phyloP scores from a whole-genome alignment of 2,329 filamentous ascomycete species.

The Aspergillus japonicus region DNA sequence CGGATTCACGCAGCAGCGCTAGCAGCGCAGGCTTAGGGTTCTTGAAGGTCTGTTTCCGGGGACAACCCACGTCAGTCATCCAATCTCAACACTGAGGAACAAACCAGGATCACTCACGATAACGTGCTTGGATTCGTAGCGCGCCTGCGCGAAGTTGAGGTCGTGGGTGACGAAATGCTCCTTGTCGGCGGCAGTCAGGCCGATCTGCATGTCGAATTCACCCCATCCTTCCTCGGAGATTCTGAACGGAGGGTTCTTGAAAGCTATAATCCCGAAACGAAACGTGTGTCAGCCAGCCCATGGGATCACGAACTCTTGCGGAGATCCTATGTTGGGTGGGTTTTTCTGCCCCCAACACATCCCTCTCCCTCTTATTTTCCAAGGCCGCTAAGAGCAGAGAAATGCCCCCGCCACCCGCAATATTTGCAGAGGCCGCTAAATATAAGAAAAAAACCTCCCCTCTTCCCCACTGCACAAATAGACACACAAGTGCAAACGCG shows the following conservation, averaged over 20 bases:
- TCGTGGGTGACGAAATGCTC: conserved; percentile 82
- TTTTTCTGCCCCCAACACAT: background rate
- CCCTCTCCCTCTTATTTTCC: background rate
- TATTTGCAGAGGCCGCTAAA: background rate
- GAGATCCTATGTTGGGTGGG: background rate
- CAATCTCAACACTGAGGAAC: background rate
- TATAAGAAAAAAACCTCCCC: no score
- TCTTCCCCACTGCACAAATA: no score
- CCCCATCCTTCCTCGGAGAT: conserved; percentile 97
- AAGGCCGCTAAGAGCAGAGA: background rate
- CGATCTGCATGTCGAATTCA: conserved; percentile 93
- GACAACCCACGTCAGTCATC: background rate
- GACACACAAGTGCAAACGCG: no score
- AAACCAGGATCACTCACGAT: conserved; percentile 52
- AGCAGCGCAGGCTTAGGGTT: conserved; percentile 89
- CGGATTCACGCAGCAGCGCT: conserved; percentile 75
- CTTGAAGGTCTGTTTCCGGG: conserved; percentile 65
- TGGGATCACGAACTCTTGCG: background rate
- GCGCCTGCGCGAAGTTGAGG: conserved; percentile 79
- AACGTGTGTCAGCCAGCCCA: conserved; percentile 6
- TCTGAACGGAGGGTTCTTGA: conserved; percentile 81
- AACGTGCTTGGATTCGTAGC: conserved; percentile 78
- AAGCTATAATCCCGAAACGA: conserved; percentile 52
- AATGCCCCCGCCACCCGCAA: background rate
- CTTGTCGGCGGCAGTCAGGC: conserved; percentile 81